Conservation (phyloP, 805 yeast species). For the Myxozyma sirexii region DNA sequence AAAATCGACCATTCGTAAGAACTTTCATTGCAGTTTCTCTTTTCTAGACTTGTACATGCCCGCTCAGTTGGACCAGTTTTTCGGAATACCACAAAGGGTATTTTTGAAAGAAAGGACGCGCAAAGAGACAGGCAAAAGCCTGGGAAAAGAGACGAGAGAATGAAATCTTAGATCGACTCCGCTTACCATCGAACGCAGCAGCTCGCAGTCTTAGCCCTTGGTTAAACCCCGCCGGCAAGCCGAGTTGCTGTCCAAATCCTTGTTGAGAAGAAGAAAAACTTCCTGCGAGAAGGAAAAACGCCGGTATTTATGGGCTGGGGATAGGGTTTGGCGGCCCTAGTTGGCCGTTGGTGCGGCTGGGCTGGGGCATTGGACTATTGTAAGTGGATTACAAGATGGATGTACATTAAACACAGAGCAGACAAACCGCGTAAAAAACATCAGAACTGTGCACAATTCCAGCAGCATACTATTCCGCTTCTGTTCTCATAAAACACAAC, state of each 20-base stretch:
- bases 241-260: conserved; percentile 24
- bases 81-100: too few species aligned
- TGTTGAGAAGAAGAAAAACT: not conserved
- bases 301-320: conserved; percentile 5
- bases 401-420: too few species aligned
- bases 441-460: too few species aligned
- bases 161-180: conserved; percentile 25
- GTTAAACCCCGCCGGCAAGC: conserved; percentile 22
- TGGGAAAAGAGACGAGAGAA: not conserved
- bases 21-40: not conserved
- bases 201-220: conserved; percentile 10
- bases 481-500: too few species aligned
- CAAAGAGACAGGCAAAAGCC: not conserved
- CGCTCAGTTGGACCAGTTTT: conserved; percentile 5
- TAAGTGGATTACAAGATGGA: too few species aligned
- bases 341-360: too few species aligned
- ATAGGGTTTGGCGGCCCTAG: not conserved
- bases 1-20: conserved; percentile 22
- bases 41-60: not conserved
- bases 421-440: too few species aligned
- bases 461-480: too few species aligned
- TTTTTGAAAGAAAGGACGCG: conserved; percentile 3
- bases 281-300: not conserved
- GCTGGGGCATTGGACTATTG: too few species aligned
- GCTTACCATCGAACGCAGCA: conserved; percentile 31